phyloP scores from a whole-genome alignment of 495 filamentous ascomycete genomes.

The Aspergillus ostianus region DNA sequence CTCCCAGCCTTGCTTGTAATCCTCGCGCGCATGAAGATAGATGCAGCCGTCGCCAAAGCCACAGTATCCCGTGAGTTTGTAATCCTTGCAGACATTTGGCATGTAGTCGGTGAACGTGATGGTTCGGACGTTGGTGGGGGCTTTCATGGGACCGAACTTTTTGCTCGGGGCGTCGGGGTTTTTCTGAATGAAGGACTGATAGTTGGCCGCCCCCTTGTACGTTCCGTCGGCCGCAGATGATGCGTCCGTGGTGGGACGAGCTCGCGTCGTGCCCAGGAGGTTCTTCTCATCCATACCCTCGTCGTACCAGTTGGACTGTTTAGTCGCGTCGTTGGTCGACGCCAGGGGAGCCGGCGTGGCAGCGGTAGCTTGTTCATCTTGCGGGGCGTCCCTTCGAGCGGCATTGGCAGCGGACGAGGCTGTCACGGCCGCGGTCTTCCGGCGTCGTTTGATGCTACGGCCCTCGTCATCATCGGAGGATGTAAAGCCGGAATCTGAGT shows the following conservation, averaged over 20 bases:
- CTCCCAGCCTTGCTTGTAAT: slow-evolving; percentile 94
- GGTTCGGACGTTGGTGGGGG: slow-evolving; percentile 85
- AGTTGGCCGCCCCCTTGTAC: slow-evolving; percentile 73
- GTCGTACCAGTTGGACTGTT: slow-evolving; percentile 87
- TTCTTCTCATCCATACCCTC: slow-evolving; percentile 60
- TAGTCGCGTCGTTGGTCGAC: slow-evolving; percentile 84
- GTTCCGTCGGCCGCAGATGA: slow-evolving; percentile 55
- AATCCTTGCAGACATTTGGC: slow-evolving; percentile 95
- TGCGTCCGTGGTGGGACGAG: slow-evolving; percentile 24
- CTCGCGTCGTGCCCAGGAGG: slow-evolving; percentile 62
- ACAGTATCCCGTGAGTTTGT: slow-evolving; percentile 79
- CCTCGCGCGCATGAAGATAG: slow-evolving; percentile 72
- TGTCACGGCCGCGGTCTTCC: slow-evolving; percentile 62
- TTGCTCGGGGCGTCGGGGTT: slow-evolving; percentile 74
- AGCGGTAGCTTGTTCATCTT: slow-evolving; percentile 59
- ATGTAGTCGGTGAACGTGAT: slow-evolving; percentile 89
- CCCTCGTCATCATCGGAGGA: slow-evolving; percentile 78
- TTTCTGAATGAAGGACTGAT: slow-evolving; percentile 73
- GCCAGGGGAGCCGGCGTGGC: slow-evolving; percentile 49
- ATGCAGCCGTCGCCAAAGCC: slow-evolving; percentile 73
- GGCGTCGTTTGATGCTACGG: slow-evolving; percentile 71
- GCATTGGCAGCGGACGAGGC: slow-evolving; percentile 50
- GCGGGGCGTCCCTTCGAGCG: slow-evolving; percentile 38
- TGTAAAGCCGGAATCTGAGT: slow-evolving; percentile 60
- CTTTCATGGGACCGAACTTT: slow-evolving; percentile 81